Evolutionary conservation across 371 early-diverging fungal species (phyloP).

Genomic region (Circinella umbellata): DNA sequence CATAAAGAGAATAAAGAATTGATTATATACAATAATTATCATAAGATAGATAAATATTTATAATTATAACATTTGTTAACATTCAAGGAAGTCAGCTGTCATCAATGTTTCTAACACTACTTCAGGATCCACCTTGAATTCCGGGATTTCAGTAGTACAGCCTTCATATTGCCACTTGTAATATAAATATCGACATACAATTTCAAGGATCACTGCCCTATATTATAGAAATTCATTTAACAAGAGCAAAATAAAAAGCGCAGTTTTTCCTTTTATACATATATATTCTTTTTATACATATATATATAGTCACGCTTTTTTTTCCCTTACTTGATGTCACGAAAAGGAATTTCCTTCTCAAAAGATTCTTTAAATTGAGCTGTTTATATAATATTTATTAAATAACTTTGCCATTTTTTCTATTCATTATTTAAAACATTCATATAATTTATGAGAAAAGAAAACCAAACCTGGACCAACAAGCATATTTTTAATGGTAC

Average conservation of each 20-base stretch:
- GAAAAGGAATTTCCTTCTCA: slow-evolving; percentile 84
- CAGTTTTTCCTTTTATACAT: neutral
- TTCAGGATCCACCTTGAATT: slow-evolving; percentile 89
- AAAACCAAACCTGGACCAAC: slow-evolving; percentile 70
- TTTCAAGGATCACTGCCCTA: slow-evolving; percentile 90
- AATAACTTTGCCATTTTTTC: neutral
- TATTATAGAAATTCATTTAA: neutral
- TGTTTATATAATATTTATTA: slow-evolving; percentile 36
- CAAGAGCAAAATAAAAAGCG: neutral
- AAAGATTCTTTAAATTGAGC: slow-evolving; percentile 92
- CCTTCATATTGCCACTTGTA: slow-evolving; percentile 76
- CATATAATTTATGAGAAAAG: too few relatives aligned
- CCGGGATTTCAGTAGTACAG: slow-evolving; percentile 81
- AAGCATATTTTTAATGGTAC: slow-evolving; percentile 93
- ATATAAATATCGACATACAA: slow-evolving; percentile 91
- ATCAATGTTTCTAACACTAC: slow-evolving; percentile 91
- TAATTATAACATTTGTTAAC: slow-evolving; percentile 41
- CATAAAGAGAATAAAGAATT: too few relatives aligned
- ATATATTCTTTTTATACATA: neutral
- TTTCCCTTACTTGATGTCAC: slow-evolving; percentile 86
- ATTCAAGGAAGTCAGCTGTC: slow-evolving; percentile 95
- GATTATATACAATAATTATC: too few relatives aligned
- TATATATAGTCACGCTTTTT: too few relatives aligned
- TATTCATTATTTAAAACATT: too few relatives aligned
- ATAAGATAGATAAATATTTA: too few relatives aligned